These are phyloP conservation scores for Eimeria necatrix DNA, from an alignment of 169 alveolate genomes.

Conservation along the genomic window DNA sequence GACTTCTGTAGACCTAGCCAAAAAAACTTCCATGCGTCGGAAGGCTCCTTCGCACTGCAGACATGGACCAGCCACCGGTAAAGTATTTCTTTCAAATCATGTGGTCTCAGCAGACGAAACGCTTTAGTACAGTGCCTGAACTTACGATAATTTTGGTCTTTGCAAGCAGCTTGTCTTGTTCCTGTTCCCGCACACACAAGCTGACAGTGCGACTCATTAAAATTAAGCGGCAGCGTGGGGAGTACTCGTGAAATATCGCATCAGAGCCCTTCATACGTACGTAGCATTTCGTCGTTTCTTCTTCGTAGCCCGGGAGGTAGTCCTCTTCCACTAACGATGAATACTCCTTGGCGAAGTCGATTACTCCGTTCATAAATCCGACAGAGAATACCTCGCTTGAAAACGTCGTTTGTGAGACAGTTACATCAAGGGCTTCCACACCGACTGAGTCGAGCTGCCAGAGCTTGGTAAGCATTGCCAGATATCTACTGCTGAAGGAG, in stretches of 20 bases:
- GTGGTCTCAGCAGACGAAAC: background rate
- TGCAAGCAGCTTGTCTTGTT: conserved; percentile 48
- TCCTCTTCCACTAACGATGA: conserved; percentile 32
- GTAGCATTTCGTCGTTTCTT: conserved; percentile 50
- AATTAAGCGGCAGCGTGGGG: background rate
- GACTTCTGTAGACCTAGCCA: conserved; percentile 4
- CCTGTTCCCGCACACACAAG: background rate
- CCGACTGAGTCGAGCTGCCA: conserved; percentile 68
- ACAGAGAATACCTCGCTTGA: conserved; percentile 50
- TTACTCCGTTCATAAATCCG: conserved; percentile 62
- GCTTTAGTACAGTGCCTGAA: background rate
- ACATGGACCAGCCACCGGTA: background rate
- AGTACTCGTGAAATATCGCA: too few species aligned
- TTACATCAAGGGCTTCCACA: background rate
- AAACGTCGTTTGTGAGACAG: conserved; percentile 23
- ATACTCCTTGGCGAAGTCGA: conserved; percentile 57
- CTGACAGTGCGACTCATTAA: too few species aligned
- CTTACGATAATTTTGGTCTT: conserved; percentile 48
- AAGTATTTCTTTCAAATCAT: background rate
- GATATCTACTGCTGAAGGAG: conserved; percentile 33
- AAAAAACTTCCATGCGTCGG: conserved; percentile 34
- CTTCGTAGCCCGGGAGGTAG: conserved; percentile 61
- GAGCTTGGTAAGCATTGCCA: conserved; percentile 33
- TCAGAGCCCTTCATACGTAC: conserved; percentile 24
- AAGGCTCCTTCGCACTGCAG: conserved; percentile 62